Percentiles rank a stretch among this genome's conserved stretches.
phyloP scores from a whole-genome alignment of 345 rosid genomes.

The Eucalyptus dawsonii region DNA sequence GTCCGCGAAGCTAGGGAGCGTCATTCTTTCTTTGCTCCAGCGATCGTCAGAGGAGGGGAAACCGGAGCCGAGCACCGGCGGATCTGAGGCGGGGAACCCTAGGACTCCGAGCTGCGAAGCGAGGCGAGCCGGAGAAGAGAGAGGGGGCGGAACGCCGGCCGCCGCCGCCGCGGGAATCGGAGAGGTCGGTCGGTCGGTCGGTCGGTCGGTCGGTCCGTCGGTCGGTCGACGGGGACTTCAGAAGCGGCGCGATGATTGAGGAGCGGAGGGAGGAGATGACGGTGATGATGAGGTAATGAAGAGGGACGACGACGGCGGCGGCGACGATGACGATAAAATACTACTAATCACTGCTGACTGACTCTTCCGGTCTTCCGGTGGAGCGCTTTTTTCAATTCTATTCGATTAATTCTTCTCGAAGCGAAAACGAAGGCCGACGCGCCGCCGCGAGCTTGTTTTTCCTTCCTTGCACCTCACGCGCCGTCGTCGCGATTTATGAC shows the following conservation, averaged over 20 bases:
- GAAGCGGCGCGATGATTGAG: neutral
- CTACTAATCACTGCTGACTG: neutral
- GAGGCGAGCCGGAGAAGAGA: neutral
- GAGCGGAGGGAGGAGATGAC: neutral
- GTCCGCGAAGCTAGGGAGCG: neutral
- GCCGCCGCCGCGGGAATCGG: neutral
- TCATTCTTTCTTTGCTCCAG: neutral
- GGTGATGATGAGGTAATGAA: neutral
- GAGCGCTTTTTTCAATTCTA: neutral
- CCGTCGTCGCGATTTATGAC: neutral
- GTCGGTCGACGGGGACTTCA: neutral
- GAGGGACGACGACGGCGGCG: neutral
- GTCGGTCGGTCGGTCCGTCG: neutral
- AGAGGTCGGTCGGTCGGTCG: neutral
- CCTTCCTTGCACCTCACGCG: neutral
- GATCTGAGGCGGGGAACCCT: neutral
- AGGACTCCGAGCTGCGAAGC: neutral
- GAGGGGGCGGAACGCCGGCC: neutral
- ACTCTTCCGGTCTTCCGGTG: neutral
- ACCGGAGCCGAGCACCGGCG: neutral
- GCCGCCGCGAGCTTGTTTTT: neutral
- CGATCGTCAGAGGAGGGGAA: neutral
- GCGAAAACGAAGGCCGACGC: neutral
- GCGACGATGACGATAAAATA: neutral
- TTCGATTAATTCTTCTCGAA: neutral